Percentiles rank a stretch among this genome's conserved stretches.
Evolutionary conservation across 2,329 filamentous ascomycete genomes (phyloP).

Genomic region (Xylaria sp.): DNA sequence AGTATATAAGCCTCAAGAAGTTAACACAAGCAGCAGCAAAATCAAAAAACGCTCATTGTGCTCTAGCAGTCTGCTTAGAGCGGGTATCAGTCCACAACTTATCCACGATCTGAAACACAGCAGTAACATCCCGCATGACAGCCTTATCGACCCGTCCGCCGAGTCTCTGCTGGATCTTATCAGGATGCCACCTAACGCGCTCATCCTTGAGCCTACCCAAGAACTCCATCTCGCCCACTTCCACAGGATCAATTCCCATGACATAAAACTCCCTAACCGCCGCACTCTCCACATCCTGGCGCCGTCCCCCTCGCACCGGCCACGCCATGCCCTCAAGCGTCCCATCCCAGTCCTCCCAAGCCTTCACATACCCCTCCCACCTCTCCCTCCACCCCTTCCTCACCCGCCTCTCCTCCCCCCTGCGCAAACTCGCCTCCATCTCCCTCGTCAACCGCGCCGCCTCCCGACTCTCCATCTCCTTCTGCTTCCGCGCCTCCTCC

Average conservation of each 20-base stretch:
- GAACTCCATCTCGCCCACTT: conserved; percentile 59
- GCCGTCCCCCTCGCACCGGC: conserved; percentile 74
- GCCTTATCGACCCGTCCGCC: conserved; percentile 76
- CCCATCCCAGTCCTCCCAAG: conserved; percentile 70
- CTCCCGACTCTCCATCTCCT: conserved; percentile 53
- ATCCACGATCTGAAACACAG: conserved; percentile 92
- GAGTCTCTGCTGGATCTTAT: conserved; percentile 94
- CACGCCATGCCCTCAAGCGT: conserved; percentile 65
- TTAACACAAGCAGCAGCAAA: background rate
- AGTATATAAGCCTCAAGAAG: background rate
- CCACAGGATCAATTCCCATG: conserved; percentile 57
- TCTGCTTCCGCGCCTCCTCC: conserved; percentile 65
- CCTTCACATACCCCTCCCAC: conserved; percentile 73
- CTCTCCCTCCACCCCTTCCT: conserved; percentile 65
- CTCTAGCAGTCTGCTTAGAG: conserved; percentile 36
- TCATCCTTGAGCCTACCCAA: conserved; percentile 77
- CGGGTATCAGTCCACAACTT: conserved; percentile 76
- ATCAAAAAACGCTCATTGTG: conserved; percentile 34
- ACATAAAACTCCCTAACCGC: conserved; percentile 69
- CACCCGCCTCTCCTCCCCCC: conserved; percentile 72
- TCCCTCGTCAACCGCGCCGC: conserved; percentile 64
- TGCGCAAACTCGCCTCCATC: conserved; percentile 75
- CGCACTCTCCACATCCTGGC: conserved; percentile 47
- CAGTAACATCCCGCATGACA: conserved; percentile 83
- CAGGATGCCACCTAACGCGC: conserved; percentile 94